Evolutionary conservation across 2,329 filamentous ascomycete species (phyloP).

Genomic region (Lasiodiplodia hormozganensis): DNA sequence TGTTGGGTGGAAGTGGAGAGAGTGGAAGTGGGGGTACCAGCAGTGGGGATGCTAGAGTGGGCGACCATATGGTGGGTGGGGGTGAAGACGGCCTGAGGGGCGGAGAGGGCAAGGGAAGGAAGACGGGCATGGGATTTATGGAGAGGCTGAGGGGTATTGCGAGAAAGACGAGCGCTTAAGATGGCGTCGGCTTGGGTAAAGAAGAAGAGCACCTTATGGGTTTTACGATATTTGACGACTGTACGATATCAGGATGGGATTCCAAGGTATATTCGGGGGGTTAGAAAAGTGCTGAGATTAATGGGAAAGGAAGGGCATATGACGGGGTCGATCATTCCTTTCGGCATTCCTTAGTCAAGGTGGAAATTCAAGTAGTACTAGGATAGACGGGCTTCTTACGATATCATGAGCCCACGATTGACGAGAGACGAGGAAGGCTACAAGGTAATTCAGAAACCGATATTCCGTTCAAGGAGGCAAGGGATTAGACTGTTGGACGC

Average conservation of each 20-base stretch:
- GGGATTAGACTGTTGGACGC: not conserved
- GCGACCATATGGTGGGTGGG: slow-evolving; percentile 13
- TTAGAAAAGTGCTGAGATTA: not conserved
- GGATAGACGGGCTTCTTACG: not conserved
- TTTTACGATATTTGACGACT: not conserved
- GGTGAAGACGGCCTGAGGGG: not conserved
- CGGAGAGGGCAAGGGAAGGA: slow-evolving; percentile 33
- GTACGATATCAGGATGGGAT: not conserved
- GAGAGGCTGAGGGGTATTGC: slow-evolving; percentile 43
- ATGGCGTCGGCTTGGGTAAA: not conserved
- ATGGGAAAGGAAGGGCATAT: not conserved
- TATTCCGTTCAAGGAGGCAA: not conserved
- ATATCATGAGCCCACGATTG: not conserved
- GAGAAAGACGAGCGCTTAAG: slow-evolving; percentile 28
- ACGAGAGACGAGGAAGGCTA: not conserved
- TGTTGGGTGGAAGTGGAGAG: not conserved
- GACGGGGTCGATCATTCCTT: not conserved
- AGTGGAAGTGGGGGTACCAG: not conserved
- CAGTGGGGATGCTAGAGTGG: not conserved
- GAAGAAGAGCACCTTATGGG: not conserved
- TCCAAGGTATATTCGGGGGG: not conserved
- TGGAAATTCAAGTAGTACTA: not conserved
- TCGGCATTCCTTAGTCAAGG: not conserved
- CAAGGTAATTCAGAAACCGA: not conserved
- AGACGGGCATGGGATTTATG: slow-evolving; percentile 35